Percentiles rank a stretch among this genome's conserved stretches.
Conservation (phyloP, 106 monocot species). For the Dendrobium catenatum region DNA sequence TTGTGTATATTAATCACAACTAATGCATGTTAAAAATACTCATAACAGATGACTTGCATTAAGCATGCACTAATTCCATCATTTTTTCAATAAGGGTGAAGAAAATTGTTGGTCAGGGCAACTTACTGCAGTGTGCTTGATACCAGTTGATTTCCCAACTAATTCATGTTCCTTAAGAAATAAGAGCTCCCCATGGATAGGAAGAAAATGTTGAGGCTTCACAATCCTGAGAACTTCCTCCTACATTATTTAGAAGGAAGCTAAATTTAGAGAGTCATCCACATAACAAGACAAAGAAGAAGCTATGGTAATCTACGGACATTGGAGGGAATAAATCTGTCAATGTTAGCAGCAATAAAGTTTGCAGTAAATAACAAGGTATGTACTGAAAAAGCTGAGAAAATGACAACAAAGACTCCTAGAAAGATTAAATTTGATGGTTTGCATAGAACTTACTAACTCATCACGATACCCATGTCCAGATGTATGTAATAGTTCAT, state of each 20-base stretch:
- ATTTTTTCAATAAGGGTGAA: neutral
- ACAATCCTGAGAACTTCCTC: constrained; percentile 98
- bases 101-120: neutral
- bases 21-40: neutral
- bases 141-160: constrained; percentile 89
- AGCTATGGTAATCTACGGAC: neutral
- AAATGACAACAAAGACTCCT: neutral
- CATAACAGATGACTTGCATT: neutral
- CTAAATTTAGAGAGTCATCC: neutral
- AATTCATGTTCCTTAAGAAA: constrained; percentile 98
- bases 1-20: neutral
- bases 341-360: neutral
- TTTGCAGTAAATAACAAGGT: neutral
- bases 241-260: constrained; percentile 29
- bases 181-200: constrained; percentile 92
- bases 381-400: neutral
- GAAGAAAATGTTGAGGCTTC: constrained; percentile 97
- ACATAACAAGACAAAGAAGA: neutral
- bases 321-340: neutral
- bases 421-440: neutral
- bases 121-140: constrained; percentile 91
- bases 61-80: neutral
- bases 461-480: constrained; percentile 93
- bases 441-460: constrained; percentile 49
- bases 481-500: constrained; percentile 81